Percentiles rank a stretch among this genome's conserved stretches.
These are phyloP conservation scores for Neurospora sp. DNA, from an alignment of 495 filamentous ascomycete genomes.

Conservation along the genomic window DNA sequence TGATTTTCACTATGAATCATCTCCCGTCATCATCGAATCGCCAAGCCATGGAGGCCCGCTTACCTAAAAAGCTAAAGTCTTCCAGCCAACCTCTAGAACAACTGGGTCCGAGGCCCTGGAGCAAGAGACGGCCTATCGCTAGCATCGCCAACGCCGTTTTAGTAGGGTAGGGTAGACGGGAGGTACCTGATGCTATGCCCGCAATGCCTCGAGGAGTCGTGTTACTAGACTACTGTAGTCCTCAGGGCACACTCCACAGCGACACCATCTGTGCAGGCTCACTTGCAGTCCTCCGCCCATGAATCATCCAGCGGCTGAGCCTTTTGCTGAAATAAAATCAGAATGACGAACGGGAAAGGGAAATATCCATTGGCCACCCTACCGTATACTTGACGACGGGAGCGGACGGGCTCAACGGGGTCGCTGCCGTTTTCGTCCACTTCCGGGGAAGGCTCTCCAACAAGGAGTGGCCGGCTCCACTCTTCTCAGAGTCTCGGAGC, in stretches of 20 bases:
- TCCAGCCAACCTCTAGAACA: background rate
- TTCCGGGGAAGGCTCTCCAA: slow-evolving; percentile 1
- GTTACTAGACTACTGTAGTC: background rate
- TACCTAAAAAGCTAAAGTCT: background rate
- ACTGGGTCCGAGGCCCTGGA: background rate
- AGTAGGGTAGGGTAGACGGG: background rate
- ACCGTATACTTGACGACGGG: background rate
- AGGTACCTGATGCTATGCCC: background rate
- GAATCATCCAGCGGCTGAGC: too few species aligned
- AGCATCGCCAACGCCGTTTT: background rate
- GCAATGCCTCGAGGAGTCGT: background rate
- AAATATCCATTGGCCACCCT: background rate
- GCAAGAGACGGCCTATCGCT: background rate
- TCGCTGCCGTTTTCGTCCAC: background rate
- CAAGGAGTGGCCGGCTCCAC: background rate
- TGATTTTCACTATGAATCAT: background rate
- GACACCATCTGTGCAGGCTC: background rate
- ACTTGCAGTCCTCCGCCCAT: background rate
- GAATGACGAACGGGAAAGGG: background rate
- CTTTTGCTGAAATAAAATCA: background rate
- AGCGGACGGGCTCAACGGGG: background rate
- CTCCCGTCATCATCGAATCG: background rate
- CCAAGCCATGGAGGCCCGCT: background rate
- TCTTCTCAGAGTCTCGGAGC: slow-evolving; percentile 8
- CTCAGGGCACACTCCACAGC: background rate